Base-by-base conservation (phyloP, 352 stramenopile genomes). In the Pythium aristosporum region DNA sequence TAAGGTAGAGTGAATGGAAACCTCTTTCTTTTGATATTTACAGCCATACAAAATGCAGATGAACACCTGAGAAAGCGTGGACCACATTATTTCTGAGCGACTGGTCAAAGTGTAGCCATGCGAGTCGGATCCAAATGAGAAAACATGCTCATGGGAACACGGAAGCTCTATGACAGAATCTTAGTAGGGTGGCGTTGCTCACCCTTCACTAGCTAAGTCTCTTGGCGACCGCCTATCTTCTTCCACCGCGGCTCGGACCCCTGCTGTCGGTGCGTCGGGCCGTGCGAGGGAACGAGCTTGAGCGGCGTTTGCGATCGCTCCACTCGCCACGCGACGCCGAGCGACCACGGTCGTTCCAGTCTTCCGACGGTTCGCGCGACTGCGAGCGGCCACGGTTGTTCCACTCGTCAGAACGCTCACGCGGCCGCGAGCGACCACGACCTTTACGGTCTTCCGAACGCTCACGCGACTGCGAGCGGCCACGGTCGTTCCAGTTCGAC, bases 11-110 rank as follows among this genome's bases (percentile, higher is more conserved):
- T 48, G 3, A n/a, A 5, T 18, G 5, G 1, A n/a, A 28, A 47
- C 51, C 51, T 58, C 34, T 58, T 32, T 58, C 1, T 32, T 58
- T 48, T 21, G 10, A 58, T 58, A 8, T 21, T 6, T 8, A 3
- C 13, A 20, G 6, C 10, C 51, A 58, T 58, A 58, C 51, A 58
- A 58, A 58, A 48, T n/a, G 15, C 51, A 36, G 47, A 48, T 58
- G 36, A 16, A 8, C 16, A 3, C 51, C 4, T 16, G 2, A 32
- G 11, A 32, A 41, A 42, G 10, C n/a, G 54, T 61, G 41, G 23
- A 25, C 54, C 41, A 50, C 54, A 51, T 41, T 13, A 51, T 30
- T 42, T 61, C 9, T 5, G 16, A 51, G 16, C 54, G 30, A 16
- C 3, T 51, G 9, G 20, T 48, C 5, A 5, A 20, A 51, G 21